phyloP scores from a whole-genome alignment of 2,329 filamentous ascomycete genomes.

The Ceratocystis huliohia region DNA sequence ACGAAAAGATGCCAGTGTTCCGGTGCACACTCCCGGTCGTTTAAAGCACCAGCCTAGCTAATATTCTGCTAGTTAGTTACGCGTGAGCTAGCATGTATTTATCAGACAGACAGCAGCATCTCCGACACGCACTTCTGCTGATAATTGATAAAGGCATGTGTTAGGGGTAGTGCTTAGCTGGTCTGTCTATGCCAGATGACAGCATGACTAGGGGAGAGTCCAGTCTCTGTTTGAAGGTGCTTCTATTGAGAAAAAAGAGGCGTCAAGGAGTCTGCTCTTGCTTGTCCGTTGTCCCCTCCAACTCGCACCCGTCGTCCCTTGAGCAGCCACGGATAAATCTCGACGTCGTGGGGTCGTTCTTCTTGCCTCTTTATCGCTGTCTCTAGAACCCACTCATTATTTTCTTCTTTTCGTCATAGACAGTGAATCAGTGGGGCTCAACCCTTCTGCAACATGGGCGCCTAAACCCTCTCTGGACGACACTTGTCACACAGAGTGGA shows the following conservation, averaged over 20 bases:
- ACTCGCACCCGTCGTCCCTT: not conserved
- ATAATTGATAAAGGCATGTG: not conserved
- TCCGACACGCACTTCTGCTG: not conserved
- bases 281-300: not conserved
- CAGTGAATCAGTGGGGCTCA: constrained; percentile 4
- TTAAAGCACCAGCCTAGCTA: no score
- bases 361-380: not conserved
- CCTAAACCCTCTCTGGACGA: constrained; percentile 7
- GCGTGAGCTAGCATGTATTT: not conserved
- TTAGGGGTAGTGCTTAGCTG: no score
- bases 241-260: no score
- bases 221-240: no score
- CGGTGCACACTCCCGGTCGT: constrained; percentile 4
- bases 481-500: constrained; percentile 6
- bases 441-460: constrained; percentile 6
- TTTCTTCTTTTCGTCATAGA: not conserved
- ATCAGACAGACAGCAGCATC: not conserved
- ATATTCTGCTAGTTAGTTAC: not conserved
- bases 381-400: not conserved
- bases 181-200: no score
- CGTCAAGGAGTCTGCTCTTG: no score
- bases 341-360: not conserved
- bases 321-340: not conserved
- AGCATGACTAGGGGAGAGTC: no score
- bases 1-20: not conserved